Evolutionary conservation across 192 early-diverging fungal species (phyloP).

Genomic region (Oehlia diaphana): DNA sequence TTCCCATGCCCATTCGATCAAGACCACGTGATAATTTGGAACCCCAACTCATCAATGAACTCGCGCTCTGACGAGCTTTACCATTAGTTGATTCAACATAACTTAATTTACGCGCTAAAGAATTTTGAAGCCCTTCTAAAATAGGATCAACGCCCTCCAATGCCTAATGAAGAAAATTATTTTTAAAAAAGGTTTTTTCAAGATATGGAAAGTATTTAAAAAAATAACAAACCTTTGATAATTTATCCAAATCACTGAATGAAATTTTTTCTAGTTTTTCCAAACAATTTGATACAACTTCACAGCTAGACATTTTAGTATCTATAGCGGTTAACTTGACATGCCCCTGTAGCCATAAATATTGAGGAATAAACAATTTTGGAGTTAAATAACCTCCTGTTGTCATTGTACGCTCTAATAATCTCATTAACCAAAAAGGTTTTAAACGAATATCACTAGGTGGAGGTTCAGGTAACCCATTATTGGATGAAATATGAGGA

Average conservation of each 20-base stretch:
- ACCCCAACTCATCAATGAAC: conserved; percentile 30
- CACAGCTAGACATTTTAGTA: conserved; percentile 40
- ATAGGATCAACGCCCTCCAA: conserved; percentile 26
- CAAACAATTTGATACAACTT: conserved; percentile 34
- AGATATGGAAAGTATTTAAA: too few species aligned
- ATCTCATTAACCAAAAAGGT: conserved; percentile 46
- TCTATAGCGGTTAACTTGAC: conserved; percentile 39
- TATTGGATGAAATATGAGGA: not conserved
- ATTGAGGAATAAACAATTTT: conserved; percentile 42
- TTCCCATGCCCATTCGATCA: conserved; percentile 26
- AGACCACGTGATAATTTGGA: conserved; percentile 26
- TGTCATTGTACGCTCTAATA: conserved; percentile 42
- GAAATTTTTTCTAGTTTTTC: conserved; percentile 27
- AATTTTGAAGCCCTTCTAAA: conserved; percentile 25
- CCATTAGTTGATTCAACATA: conserved; percentile 31
- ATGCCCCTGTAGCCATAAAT: conserved; percentile 42
- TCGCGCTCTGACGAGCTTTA: conserved; percentile 26
- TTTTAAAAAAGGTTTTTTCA: not conserved
- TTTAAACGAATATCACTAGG: conserved; percentile 39
- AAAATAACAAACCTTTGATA: conserved; percentile 33
- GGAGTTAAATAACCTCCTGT: conserved; percentile 43
- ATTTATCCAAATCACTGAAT: conserved; percentile 26
- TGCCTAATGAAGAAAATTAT: conserved; percentile 2
- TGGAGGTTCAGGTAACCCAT: conserved; percentile 25
- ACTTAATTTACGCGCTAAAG: conserved; percentile 26